Evolutionary conservation across 2,329 filamentous ascomycete species (phyloP), one percentile per base, ranked within the genome.

Genomic region (Fusarium kyushuense): DNA sequence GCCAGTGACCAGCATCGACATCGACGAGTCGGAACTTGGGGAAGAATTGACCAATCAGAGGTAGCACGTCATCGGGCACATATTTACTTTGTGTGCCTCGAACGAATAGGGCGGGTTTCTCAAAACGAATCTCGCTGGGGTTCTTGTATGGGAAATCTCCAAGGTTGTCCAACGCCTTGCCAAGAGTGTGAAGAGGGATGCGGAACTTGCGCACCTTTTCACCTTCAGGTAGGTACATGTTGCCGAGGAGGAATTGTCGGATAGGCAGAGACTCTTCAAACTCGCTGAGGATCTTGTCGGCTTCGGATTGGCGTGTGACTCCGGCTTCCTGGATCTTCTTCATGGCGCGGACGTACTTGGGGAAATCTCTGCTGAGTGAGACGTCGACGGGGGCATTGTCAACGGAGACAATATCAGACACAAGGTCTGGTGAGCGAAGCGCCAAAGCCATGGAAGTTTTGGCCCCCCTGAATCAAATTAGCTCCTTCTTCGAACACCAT

Each of bases 351-450:
- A 97, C 85, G 79, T 97, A 98, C 65, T 87, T 88, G 5, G 84
- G 87, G 76, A 98, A 98, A 74, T 91, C 88, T 66, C 86, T 88
- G 66, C 87, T 86, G 5, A 98, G 84, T 0, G 87, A 86, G 16
- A 91, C 92, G 76, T 96, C 93, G 11, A 97, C 85, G 3, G 95
- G 95, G 6, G 94, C 93, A 76, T 98, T 98, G 81, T 98, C 95
- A 14, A 98, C 94, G 3, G 93, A 86, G 29, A 97, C 86, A 52
- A 98, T 82, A 72, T 90, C 88, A 17, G 85, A 83, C 60, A 97
- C 85, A 4, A 89, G 81, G 8, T 87, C 82, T 0, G 93, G 92
- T 1, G 88, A 85, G 42, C 86, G 83, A 35, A 98, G 86, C 5
- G 93, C 93, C 60, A 97, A 83, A 0, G 91, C 84, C 95, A 98